Evolutionary conservation across 257 asterid species (phyloP).

Genomic region (Rubia yunnanensis): DNA sequence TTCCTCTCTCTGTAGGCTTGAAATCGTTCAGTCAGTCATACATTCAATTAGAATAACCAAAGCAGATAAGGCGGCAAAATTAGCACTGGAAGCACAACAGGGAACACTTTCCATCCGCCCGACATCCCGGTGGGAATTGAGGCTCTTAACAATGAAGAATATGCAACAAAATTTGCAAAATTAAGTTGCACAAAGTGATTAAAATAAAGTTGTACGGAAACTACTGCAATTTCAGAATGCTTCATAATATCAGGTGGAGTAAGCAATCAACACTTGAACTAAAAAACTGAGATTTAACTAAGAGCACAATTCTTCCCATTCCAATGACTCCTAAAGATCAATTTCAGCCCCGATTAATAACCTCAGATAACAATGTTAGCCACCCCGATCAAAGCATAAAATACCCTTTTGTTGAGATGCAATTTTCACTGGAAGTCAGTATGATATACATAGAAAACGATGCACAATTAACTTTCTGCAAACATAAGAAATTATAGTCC

Average conservation of each 20-base stretch:
- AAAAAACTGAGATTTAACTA: background rate
- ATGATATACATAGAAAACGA: slow-evolving; percentile 11
- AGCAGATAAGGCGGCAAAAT: no score
- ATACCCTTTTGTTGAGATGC: background rate
- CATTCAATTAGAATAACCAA: no score
- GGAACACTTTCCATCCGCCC: no score
- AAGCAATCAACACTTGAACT: background rate
- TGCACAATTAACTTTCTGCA: slow-evolving; percentile 2
- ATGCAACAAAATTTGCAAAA: background rate
- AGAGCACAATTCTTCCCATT: background rate
- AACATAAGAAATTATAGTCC: slow-evolving; percentile 1
- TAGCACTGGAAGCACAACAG: no score
- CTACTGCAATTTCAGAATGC: background rate
- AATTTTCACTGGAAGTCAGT: background rate
- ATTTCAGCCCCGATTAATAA: background rate
- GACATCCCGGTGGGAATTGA: no score
- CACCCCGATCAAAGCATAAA: background rate
- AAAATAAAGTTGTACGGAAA: no score
- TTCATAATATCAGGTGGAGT: background rate
- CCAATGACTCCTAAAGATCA: background rate
- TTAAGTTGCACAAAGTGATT: background rate
- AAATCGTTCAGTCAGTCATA: no score
- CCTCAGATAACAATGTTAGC: background rate
- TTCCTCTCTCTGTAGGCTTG: no score
- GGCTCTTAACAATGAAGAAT: no score